A percentile compares a stretch with the other conserved stretches of the same genome.
phyloP scores from a whole-genome alignment of 2,329 filamentous ascomycete species.

The Phialophora macrospora region DNA sequence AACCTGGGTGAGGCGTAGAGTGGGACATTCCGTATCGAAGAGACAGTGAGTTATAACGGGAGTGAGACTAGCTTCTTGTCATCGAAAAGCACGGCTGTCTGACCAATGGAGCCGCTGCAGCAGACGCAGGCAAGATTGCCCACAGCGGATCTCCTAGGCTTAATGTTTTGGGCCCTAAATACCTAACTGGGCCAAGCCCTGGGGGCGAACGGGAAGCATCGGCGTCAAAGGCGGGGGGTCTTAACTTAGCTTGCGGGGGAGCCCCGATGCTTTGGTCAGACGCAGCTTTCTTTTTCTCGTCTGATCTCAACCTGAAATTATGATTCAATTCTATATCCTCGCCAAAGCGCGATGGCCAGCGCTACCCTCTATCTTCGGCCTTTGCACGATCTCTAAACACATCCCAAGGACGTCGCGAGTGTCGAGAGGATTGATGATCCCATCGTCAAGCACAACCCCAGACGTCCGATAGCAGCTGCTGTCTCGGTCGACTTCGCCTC shows the following conservation, averaged over 20 bases:
- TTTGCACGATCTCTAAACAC: constrained; percentile 45
- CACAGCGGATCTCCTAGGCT: too few relatives aligned
- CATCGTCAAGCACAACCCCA: constrained; percentile 45
- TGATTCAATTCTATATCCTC: constrained; percentile 20
- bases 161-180: too few relatives aligned
- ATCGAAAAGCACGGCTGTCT: not conserved
- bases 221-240: not conserved
- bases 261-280: not conserved
- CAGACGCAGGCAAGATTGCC: too few relatives aligned
- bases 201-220: too few relatives aligned
- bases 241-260: not conserved
- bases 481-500: constrained; percentile 42
- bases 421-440: constrained; percentile 48
- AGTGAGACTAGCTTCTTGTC: not conserved
- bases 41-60: not conserved
- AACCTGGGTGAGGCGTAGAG: not conserved
- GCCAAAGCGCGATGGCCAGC: constrained; percentile 41
- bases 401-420: constrained; percentile 47
- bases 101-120: not conserved
- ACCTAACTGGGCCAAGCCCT: too few relatives aligned
- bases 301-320: not conserved
- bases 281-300: not conserved
- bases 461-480: constrained; percentile 46
- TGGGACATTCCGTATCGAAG: constrained; percentile 5
- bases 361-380: constrained; percentile 40